phyloP scores from a whole-genome alignment of 305 asterid genomes.

The Lippia alba region DNA sequence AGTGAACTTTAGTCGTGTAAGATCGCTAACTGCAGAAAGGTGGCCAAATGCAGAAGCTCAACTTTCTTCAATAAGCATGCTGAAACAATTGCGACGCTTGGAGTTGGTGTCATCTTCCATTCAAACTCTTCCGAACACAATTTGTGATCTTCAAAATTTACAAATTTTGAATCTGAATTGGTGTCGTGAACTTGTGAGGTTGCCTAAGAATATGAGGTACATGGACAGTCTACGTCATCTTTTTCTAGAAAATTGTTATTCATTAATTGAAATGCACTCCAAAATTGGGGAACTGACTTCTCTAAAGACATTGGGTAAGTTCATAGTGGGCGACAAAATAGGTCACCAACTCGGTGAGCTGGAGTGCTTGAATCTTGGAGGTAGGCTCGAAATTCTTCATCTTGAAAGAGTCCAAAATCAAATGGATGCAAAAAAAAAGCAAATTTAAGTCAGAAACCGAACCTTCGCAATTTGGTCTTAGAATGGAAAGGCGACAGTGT shows the following conservation, averaged over 20 bases:
- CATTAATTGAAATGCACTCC: conserved; percentile 26
- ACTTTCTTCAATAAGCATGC: conserved; percentile 27
- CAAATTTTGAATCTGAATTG: conserved; percentile 29
- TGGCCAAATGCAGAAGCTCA: not conserved
- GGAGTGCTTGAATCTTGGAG: conserved; percentile 35
- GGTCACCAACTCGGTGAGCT: conserved; percentile 33
- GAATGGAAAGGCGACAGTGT: conserved; percentile 2
- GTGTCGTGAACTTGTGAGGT: conserved; percentile 13
- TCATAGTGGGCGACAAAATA: conserved; percentile 18
- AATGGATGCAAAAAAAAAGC: conserved; percentile 28
- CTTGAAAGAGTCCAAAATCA: conserved; percentile 29
- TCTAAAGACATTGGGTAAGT: not conserved
- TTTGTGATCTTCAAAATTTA: conserved; percentile 41
- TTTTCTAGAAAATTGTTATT: not conserved
- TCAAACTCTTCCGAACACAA: conserved; percentile 30
- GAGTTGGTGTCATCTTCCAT: conserved; percentile 25
- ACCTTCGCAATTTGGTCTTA: conserved; percentile 15
- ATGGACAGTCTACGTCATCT: conserved; percentile 38
- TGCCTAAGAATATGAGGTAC: conserved; percentile 29
- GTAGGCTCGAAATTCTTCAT: conserved; percentile 26
- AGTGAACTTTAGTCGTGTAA: conserved; percentile 20
- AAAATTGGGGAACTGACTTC: no score
- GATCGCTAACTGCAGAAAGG: conserved; percentile 35
- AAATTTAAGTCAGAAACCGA: conserved; percentile 23
- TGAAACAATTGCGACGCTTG: conserved; percentile 37